Base-by-base conservation (phyloP, 805 yeast species). In the Priceomyces haplophilus region DNA sequence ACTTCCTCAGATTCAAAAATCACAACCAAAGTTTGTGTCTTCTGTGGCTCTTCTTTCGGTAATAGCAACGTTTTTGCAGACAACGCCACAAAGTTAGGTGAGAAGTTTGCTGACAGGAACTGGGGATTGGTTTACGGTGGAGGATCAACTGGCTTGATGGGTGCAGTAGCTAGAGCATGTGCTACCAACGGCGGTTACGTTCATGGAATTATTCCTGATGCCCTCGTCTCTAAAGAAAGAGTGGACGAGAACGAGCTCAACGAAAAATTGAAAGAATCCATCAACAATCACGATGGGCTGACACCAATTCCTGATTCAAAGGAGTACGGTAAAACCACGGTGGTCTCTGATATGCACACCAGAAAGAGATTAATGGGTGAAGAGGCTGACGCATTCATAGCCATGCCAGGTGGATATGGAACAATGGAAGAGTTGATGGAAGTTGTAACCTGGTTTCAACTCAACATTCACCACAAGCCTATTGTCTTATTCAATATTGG, bases 381-480 rank as follows among this genome's bases (percentile, higher is more conserved):
- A 55, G 90, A 85, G 61, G 83, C 91, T n/a, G 80, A 80, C 51
- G 95, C 91, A 0, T 88, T 88, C 62, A 78, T 88, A 35, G 95
- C 96, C 0, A 73, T 88, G 67, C 96, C 96, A 11, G 96, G 96
- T 48, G 96, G 96, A 2, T 88, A 81, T 59, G 96, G 96, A 39
- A 88, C 95, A 6, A 65, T 87, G 58, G 96, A 88, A 64, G 96
- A 88, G 65, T 72, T 88, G 48, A 82, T 88, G 83, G 96, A 88
- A 68, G 84, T 87, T 42, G 84, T 85, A 45, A 88, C 96, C 3
- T 88, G 96, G 96, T 80, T 82, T 38, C 96, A 88, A 69, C 73
- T 88, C 54, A 93, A 90, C 25, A 88, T 88, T 51, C 96, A 88
- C 62, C 67, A 73, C 48, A 84, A 84, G 62, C 96, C 96, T 21